Conservation (phyloP, 169 alveolate genomes). For the Cardiosporidium cionae region DNA sequence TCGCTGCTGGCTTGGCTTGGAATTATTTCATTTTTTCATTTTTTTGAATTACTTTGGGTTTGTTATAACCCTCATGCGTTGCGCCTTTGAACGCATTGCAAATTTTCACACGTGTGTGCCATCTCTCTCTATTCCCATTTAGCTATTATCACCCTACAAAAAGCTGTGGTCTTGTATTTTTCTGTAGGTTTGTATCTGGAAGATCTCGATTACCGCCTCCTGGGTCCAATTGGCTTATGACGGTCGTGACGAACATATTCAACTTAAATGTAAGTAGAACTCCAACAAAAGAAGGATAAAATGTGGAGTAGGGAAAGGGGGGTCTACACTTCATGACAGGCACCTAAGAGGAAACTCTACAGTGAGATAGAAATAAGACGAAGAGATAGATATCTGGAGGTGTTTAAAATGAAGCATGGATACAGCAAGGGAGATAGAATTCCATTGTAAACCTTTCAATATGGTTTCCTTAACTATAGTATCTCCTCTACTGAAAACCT, state of each 20-base stretch:
- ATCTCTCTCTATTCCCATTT: neutral
- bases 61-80: neutral
- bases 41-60: neutral
- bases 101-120: neutral
- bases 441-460: neutral
- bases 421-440: too few relatives aligned
- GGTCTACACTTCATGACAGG: neutral
- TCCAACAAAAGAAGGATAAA: neutral
- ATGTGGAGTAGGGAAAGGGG: neutral
- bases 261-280: neutral
- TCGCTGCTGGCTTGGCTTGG: neutral
- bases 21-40: neutral
- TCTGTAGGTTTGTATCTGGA: constrained; percentile 68
- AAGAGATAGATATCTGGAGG: neutral
- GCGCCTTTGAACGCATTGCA: neutral
- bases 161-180: neutral
- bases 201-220: constrained; percentile 78
- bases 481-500: too few relatives aligned
- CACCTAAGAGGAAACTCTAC: neutral
- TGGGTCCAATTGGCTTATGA: constrained; percentile 70
- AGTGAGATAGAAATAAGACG: neutral
- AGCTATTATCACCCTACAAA: neutral
- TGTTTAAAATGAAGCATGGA: neutral
- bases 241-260: constrained; percentile 63
- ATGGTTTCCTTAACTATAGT: too few relatives aligned